A percentile compares a stretch with the other conserved stretches of the same genome.
These are phyloP conservation scores for Hygrophoropsis aurantiaca DNA, from an alignment of 768 basidiomycete species.

Conservation along the genomic window DNA sequence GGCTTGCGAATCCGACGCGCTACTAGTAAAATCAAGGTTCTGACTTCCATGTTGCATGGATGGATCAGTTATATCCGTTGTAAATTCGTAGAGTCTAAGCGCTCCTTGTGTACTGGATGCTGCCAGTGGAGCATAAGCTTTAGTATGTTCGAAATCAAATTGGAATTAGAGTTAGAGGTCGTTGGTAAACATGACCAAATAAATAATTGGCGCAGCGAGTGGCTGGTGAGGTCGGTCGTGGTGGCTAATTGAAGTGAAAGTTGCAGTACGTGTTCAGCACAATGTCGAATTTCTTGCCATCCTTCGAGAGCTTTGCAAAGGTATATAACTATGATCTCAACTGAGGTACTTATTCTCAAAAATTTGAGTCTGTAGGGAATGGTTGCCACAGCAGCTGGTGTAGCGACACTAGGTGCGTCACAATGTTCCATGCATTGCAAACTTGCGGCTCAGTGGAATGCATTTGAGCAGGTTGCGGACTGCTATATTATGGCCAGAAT, in stretches of 20 bases:
- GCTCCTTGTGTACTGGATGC: too few relatives aligned
- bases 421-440: background rate
- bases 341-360: background rate
- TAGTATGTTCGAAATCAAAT: too few relatives aligned
- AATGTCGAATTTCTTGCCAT: constrained; percentile 43
- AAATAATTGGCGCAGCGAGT: background rate
- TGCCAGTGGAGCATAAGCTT: too few relatives aligned
- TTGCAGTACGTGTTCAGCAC: background rate
- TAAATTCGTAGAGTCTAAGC: too few relatives aligned
- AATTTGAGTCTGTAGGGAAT: constrained; percentile 41
- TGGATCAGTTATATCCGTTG: too few relatives aligned
- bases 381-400: constrained; percentile 53
- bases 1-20: too few relatives aligned
- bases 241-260: background rate
- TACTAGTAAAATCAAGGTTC: too few relatives aligned
- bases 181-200: constrained; percentile 16
- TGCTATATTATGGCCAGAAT: constrained; percentile 85
- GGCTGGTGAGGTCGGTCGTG: background rate
- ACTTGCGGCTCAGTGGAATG: background rate
- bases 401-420: constrained; percentile 53
- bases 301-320: constrained; percentile 46
- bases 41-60: too few relatives aligned
- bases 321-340: constrained; percentile 17
- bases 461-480: constrained; percentile 54
- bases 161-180: too few relatives aligned